phyloP scores from a whole-genome alignment of 2,329 filamentous ascomycete genomes.

The Cordyceps pruinosa region DNA sequence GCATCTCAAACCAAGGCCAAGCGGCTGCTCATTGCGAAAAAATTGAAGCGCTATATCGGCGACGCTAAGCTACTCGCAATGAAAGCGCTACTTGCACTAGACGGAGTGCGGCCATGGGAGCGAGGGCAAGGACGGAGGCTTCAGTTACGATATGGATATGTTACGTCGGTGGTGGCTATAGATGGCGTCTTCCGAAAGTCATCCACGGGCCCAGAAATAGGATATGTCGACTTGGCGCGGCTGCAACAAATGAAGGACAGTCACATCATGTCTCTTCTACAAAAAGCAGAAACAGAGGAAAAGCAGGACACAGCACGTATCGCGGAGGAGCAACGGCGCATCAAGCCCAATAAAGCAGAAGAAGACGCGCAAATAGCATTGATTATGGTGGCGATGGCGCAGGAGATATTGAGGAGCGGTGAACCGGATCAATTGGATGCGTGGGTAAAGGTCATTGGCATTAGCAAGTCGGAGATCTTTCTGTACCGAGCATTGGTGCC shows the following conservation, averaged over 20 bases:
- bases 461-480: neutral
- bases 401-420: neutral
- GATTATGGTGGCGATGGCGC: neutral
- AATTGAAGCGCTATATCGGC: neutral
- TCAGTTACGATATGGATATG: neutral
- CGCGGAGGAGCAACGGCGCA: neutral
- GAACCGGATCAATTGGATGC: neutral
- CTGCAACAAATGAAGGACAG: neutral
- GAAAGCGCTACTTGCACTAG: neutral
- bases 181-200: neutral
- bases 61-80: neutral
- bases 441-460: neutral
- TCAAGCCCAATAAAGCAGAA: neutral
- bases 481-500: neutral
- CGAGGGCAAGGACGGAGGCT: neutral
- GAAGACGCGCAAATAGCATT: neutral
- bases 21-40: neutral
- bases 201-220: neutral
- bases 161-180: neutral
- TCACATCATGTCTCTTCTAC: neutral
- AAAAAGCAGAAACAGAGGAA: neutral
- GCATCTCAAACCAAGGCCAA: neutral
- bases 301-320: neutral
- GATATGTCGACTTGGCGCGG: neutral
- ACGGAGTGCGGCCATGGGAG: neutral